Base-by-base conservation (phyloP, 2,329 filamentous ascomycete genomes). In the Trichophyton benhamiae region DNA sequence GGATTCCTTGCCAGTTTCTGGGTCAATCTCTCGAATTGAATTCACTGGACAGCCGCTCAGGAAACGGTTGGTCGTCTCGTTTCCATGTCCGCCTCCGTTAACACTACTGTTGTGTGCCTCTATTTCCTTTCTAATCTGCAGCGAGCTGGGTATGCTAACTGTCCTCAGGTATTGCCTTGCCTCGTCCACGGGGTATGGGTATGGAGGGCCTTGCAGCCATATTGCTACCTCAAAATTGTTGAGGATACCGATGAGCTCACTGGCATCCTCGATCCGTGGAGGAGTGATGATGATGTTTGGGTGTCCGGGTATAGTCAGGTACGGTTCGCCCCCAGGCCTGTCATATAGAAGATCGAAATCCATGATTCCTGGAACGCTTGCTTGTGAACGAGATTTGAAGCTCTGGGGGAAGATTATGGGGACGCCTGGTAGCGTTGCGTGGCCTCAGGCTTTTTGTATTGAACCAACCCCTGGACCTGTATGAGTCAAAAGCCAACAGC, bases 271-370 rank as follows among this genome's bases (percentile, higher is more conserved):
- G n/a, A 27, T 13, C 6, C 62, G 38, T 30, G 52, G 42, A 13
- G 62, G 62, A n/a, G 62, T 62, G 27, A 63, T 33, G 22, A 63
- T 60, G 7, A 63, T 60, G 38, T 36, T 58, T 25, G 57, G 27
- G 20, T 36, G 30, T 5, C 33, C 13, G 30, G 58, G 53, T 20
- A 63, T 13, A 22, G 33, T 15, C 36, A 63, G 57, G 52, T 61
- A 63, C 25, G 60, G 60, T 33, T 63, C 62, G 22, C 61, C 52
- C 13, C 48, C 60, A 42, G n/a, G 41, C 7, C 57, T 22, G 46
- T 63, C 59, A 30, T 57, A 62, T 46, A 52, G 57, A 9, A 62
- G 17, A 58, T 36, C 22, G 9, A 62, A 36, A 44, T 36, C 22
- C 57, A 58, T 58, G 11, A 8, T 7, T 52, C 6, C 20, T 7